Conservation (phyloP, 345 rosid species). For the Mallotus nudiflorus region DNA sequence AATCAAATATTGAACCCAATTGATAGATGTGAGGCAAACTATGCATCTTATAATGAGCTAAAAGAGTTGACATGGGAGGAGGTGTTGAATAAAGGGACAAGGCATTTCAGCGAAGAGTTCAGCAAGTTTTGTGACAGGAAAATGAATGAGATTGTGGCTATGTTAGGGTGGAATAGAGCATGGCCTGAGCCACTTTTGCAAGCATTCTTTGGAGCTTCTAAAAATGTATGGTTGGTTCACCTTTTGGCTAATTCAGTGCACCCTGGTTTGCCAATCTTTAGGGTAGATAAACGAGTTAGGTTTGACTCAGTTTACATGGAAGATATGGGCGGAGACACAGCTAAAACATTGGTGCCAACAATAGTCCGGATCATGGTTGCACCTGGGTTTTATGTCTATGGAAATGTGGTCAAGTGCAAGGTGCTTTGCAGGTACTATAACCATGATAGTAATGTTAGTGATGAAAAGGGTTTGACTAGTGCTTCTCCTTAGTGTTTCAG, state of each 20-base stretch:
- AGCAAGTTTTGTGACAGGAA: constrained; percentile 86
- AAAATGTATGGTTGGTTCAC: constrained; percentile 85
- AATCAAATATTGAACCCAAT: constrained; percentile 69
- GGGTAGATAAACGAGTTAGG: constrained; percentile 59
- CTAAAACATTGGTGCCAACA: constrained; percentile 48
- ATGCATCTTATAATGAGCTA: constrained; percentile 54
- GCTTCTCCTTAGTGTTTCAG: constrained; percentile 26
- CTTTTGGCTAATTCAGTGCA: constrained; percentile 89
- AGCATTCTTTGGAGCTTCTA: constrained; percentile 86
- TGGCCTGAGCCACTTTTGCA: constrained; percentile 86
- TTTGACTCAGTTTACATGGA: constrained; percentile 88
- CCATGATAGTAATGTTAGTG: constrained; percentile 18
- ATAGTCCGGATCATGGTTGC: constrained; percentile 74
- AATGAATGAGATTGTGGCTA: constrained; percentile 82
- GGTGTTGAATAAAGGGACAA: constrained; percentile 77
- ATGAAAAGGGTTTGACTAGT: constrained; percentile 28
- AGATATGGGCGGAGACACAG: constrained; percentile 66
- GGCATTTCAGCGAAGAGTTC: constrained; percentile 85
- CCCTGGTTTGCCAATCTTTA: constrained; percentile 70
- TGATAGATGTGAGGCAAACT: constrained; percentile 67
- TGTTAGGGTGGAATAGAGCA: constrained; percentile 79
- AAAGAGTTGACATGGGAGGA: constrained; percentile 80
- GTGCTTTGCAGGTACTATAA: constrained; percentile 72
- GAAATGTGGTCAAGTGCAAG: constrained; percentile 82
- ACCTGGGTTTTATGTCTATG: constrained; percentile 89